These are phyloP conservation scores for Colletotrichum truncatum DNA, from an alignment of 2,329 filamentous ascomycete genomes.

Conservation along the genomic window DNA sequence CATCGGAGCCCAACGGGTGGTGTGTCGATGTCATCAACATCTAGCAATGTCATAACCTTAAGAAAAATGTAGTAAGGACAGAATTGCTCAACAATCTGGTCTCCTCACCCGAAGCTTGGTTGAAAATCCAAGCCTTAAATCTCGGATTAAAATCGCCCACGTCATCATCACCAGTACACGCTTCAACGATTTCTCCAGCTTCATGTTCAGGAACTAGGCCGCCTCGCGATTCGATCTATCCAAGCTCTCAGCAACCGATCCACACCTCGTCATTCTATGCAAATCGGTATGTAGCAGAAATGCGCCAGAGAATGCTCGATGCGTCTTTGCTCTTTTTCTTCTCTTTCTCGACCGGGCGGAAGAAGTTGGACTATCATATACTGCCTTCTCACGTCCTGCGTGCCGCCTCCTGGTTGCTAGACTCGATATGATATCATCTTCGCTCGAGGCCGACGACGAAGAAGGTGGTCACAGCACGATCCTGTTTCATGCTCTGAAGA, in stretches of 20 bases:
- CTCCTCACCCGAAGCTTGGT: slow-evolving; percentile 8
- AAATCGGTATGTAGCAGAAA: neutral
- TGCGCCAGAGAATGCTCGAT: neutral
- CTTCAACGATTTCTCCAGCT: neutral
- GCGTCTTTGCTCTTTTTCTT: slow-evolving; percentile 1
- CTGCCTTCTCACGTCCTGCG: neutral
- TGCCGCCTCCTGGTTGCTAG: neutral
- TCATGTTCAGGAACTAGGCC: neutral
- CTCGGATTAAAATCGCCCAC: neutral
- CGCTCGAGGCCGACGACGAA: neutral
- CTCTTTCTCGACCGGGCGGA: neutral
- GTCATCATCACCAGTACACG: neutral
- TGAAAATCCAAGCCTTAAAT: slow-evolving; percentile 1
- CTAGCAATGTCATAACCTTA: too few species aligned
- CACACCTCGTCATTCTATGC: neutral
- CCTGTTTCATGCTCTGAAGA: neutral
- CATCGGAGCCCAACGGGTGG: too few species aligned
- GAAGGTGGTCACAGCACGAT: neutral
- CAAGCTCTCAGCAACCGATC: neutral
- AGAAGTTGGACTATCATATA: neutral
- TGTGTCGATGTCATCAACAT: too few species aligned
- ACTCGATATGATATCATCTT: neutral
- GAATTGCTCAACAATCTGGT: too few species aligned
- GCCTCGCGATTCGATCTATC: neutral
- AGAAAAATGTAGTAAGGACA: too few species aligned